Conservation (phyloP, 768 basidiomycete species). For the Trametes gibbosa region DNA sequence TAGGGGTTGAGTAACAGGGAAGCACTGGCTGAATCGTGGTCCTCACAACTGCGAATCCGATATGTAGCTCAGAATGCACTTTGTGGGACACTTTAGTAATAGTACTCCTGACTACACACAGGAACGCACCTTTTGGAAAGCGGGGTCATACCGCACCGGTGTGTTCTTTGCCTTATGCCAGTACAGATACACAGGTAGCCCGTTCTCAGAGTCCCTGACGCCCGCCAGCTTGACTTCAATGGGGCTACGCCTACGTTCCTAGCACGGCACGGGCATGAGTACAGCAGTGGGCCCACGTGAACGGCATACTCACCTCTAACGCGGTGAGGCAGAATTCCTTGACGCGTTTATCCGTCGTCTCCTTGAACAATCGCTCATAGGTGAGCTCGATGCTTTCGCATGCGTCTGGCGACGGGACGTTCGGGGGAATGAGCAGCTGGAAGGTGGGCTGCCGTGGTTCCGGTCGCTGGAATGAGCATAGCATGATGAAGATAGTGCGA, state of each 20-base stretch:
- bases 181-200: conserved; percentile 55
- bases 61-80: conserved; percentile 80
- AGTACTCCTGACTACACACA: not conserved
- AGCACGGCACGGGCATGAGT: not conserved
- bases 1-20: not conserved
- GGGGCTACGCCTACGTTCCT: conserved; percentile 71
- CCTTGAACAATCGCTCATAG: conserved; percentile 32
- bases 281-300: not conserved
- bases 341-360: conserved; percentile 34
- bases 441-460: conserved; percentile 72
- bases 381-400: conserved; percentile 57
- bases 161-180: conserved; percentile 79
- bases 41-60: conserved; percentile 79
- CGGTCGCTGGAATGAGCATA: conserved; percentile 81
- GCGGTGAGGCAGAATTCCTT: conserved; percentile 31
- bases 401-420: conserved; percentile 54
- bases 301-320: not conserved
- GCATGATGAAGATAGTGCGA: conserved; percentile 55
- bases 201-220: conserved; percentile 42
- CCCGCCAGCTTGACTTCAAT: conserved; percentile 61
- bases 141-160: conserved; percentile 55
- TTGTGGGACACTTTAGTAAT: not conserved
- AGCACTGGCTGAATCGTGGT: not conserved
- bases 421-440: conserved; percentile 65
- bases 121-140: conserved; percentile 70